These are phyloP conservation scores for Endocalyx cinctus DNA, from an alignment of 2,329 filamentous ascomycete species.

Conservation along the genomic window DNA sequence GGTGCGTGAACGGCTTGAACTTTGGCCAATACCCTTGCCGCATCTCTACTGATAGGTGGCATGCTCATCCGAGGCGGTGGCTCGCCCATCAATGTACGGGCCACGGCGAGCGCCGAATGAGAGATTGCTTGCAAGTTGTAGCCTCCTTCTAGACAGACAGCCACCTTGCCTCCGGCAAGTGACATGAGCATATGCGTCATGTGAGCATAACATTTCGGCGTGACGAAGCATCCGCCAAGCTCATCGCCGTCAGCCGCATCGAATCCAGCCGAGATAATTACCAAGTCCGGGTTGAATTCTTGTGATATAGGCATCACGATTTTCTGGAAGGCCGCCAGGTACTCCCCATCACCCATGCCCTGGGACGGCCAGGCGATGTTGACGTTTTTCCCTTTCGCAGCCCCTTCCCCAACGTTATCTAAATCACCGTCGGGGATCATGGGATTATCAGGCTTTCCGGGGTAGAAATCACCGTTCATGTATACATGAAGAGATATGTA, in stretches of 20 bases:
- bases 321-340: constrained; percentile 92
- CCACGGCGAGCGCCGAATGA: constrained; percentile 85
- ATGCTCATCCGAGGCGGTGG: constrained; percentile 64
- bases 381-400: constrained; percentile 57
- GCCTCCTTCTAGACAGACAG: constrained; percentile 90
- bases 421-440: constrained; percentile 57
- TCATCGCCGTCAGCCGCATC: constrained; percentile 93
- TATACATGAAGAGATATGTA: constrained; percentile 96
- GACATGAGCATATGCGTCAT: constrained; percentile 99
- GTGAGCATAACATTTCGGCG: constrained; percentile 87
- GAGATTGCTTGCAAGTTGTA: constrained; percentile 95
- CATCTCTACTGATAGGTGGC: constrained; percentile 53
- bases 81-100: constrained; percentile 90
- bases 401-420: constrained; percentile 52
- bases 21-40: constrained; percentile 50
- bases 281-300: constrained; percentile 90
- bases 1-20: constrained; percentile 59
- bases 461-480: constrained; percentile 79
- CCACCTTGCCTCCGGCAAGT: constrained; percentile 80
- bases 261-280: constrained; percentile 93
- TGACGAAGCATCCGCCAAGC: constrained; percentile 87
- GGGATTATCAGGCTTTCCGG: constrained; percentile 56
- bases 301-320: constrained; percentile 94
- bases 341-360: constrained; percentile 93
- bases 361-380: constrained; percentile 65